phyloP scores from a whole-genome alignment of 1,139 yeast genomes.

The Pichia sp. region DNA sequence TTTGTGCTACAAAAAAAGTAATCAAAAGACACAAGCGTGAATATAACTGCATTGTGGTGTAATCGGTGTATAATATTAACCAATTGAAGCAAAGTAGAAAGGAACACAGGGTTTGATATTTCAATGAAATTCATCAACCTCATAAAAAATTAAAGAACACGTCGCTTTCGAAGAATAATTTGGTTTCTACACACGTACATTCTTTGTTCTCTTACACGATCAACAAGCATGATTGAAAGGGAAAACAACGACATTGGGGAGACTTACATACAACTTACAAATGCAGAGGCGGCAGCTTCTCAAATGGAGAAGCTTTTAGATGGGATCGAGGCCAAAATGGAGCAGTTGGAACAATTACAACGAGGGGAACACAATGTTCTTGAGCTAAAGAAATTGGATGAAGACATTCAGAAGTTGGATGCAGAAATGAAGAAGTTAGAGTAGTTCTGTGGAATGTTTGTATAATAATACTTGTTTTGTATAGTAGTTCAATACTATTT shows the following conservation, averaged over 20 bases:
- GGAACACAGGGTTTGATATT: too few species aligned
- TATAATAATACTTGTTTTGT: not conserved
- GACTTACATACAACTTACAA: slow-evolving; percentile 9
- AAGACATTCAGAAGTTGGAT: slow-evolving; percentile 6
- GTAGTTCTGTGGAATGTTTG: not conserved
- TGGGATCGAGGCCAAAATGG: slow-evolving; percentile 49
- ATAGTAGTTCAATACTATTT: not conserved
- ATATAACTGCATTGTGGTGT: not conserved
- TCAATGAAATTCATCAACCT: not conserved
- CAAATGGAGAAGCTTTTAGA: slow-evolving; percentile 51
- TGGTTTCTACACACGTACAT: too few species aligned
- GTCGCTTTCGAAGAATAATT: not conserved
- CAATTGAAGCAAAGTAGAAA: too few species aligned
- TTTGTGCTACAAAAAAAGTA: not conserved
- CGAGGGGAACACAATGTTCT: not conserved
- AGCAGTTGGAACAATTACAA: slow-evolving; percentile 22
- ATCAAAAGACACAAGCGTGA: not conserved
- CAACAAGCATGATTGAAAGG: not conserved
- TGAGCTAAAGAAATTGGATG: slow-evolving; percentile 2
- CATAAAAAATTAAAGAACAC: not conserved
- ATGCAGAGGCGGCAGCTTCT: slow-evolving; percentile 21
- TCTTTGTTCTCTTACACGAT: not conserved
- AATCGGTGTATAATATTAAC: not conserved
- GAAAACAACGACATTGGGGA: slow-evolving; percentile 3
- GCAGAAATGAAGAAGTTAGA: not conserved